These are phyloP conservation scores for Nothophytophthora sp. DNA, from an alignment of 352 stramenopile species.

Conservation along the genomic window DNA sequence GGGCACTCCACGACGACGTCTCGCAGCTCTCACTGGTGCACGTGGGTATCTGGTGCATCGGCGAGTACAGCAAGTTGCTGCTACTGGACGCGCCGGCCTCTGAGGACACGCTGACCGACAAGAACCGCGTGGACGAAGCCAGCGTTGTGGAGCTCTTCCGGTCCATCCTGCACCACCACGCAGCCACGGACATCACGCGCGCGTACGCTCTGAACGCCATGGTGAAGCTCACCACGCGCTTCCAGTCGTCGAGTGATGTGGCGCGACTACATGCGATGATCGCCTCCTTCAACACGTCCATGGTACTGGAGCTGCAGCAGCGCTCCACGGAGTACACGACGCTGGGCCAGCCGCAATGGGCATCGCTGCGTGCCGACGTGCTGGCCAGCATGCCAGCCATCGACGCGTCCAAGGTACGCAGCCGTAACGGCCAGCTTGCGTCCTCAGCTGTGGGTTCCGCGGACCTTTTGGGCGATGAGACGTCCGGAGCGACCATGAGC, in stretches of 20 bases:
- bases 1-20: slow-evolving; percentile 94
- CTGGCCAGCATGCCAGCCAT: slow-evolving; percentile 95
- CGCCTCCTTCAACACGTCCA: slow-evolving; percentile 89
- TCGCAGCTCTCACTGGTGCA: slow-evolving; percentile 96
- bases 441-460: slow-evolving; percentile 33
- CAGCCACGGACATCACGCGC: slow-evolving; percentile 78
- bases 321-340: slow-evolving; percentile 95
- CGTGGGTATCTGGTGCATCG: slow-evolving; percentile 98
- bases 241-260: slow-evolving; percentile 69
- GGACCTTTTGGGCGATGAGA: slow-evolving; percentile 87
- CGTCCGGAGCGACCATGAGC: slow-evolving; percentile 7
- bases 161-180: slow-evolving; percentile 85
- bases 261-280: slow-evolving; percentile 88
- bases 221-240: slow-evolving; percentile 95
- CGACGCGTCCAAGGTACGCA: slow-evolving; percentile 84
- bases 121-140: slow-evolving; percentile 66
- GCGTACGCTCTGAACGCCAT: slow-evolving; percentile 90
- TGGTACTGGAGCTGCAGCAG: slow-evolving; percentile 97
- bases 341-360: slow-evolving; percentile 82
- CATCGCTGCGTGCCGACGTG: slow-evolving; percentile 80
- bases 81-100: slow-evolving; percentile 61
- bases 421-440: slow-evolving; percentile 52
- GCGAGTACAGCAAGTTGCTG: slow-evolving; percentile 96
- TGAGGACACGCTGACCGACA: slow-evolving; percentile 68
- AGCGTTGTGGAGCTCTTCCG: slow-evolving; percentile 72